phyloP scores from a whole-genome alignment of 441 rosid species.

The Erodium trifolium region DNA sequence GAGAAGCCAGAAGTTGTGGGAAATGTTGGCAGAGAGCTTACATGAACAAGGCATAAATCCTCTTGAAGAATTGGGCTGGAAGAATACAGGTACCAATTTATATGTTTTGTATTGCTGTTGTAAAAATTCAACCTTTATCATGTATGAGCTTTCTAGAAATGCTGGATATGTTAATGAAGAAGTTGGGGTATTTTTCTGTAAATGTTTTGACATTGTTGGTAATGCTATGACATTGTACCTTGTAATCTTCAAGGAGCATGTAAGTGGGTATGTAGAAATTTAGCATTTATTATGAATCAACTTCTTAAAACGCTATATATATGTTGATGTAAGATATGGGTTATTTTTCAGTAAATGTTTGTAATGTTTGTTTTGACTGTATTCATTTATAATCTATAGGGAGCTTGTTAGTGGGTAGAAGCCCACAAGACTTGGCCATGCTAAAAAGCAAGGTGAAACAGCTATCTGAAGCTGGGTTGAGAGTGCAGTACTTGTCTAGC shows the following conservation, averaged over 20 bases:
- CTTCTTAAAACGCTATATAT: not conserved
- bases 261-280: not conserved
- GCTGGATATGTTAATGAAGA: not conserved
- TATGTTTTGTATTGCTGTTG: not conserved
- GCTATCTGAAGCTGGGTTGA: conserved; percentile 64
- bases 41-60: conserved; percentile 52
- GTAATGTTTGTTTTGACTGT: not conserved
- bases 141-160: conserved; percentile 1
- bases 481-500: conserved; percentile 55
- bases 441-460: conserved; percentile 49
- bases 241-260: not conserved
- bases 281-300: not conserved
- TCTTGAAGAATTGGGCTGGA: conserved; percentile 66
- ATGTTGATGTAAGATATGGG: not conserved
- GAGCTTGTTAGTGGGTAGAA: conserved; percentile 63
- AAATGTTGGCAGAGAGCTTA: conserved; percentile 42
- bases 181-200: not conserved
- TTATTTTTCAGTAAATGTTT: not conserved
- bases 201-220: not conserved
- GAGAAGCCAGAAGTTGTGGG: conserved; percentile 74
- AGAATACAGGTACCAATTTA: conserved; percentile 45
- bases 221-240: not conserved
- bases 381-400: not conserved
- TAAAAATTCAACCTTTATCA: conserved; percentile 1
- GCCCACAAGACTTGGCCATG: conserved; percentile 40